Base-by-base conservation (phyloP, 805 yeast genomes). In the Candida parachauliodes region DNA sequence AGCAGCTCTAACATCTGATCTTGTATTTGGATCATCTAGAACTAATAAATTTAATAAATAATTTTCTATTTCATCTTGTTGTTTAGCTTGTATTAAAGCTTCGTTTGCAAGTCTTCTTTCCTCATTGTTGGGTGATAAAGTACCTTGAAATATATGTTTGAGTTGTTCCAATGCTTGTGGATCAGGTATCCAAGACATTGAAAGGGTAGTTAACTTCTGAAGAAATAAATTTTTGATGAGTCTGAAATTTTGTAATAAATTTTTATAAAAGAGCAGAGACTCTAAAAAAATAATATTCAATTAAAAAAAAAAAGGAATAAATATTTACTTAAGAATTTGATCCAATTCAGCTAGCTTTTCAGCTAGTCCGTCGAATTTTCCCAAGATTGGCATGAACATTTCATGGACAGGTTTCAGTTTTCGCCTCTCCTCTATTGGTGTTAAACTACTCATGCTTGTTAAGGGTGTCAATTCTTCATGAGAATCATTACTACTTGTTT, bases 61-160 rank as follows among this genome's bases (percentile, higher is more conserved):
- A 57, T 86, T 86, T 49, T 83, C 83, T 48, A 88, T 76, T 57
- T 88, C 94, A 0, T 87, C 81, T 51, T 83, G 86, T 11, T 52
- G 44, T 45, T 77, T 75, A 17, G 95, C 95, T 30, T 73, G 76
- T 14, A 74, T 75, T 36, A 89, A 70, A 2, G 89, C 86, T 30
- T 76, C 79, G 42, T 83, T 84, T 10, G 97, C 96, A 23, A 69
- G 69, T 19, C 63, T 58, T 41, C 96, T 73, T 31, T 71, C 76
- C 2, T 52, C 48, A 21, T 74, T 65, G 46, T 74, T 64, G 9
- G 82, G 60, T 2, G 93, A 79, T 46, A 86, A 68, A 2, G 95
- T 77, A n/a, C 86, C 86, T 32, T 73, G 69, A 44, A 89, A 71
- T 19, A 88, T 79, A 15, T 67, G 61, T 34, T 76, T 76, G 43